These are phyloP conservation scores for Ceraceosorus guamensis DNA, from an alignment of 1,284 basidiomycete genomes.

Conservation along the genomic window DNA sequence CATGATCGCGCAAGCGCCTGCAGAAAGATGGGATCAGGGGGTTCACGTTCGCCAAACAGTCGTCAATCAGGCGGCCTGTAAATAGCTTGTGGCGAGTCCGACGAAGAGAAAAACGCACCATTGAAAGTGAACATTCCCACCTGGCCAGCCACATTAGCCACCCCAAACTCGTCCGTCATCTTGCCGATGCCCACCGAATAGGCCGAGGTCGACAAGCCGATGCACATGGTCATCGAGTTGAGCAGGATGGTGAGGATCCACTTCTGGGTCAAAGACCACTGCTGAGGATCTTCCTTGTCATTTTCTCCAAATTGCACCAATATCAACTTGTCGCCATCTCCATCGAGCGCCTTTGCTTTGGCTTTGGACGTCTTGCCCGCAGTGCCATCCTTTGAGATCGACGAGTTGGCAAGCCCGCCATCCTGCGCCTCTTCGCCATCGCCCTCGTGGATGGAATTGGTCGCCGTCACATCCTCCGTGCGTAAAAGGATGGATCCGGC, in stretches of 20 bases:
- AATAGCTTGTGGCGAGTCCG: too few species aligned
- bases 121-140: conserved; percentile 44
- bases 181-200: conserved; percentile 39
- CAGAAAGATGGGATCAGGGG: too few species aligned
- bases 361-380: too few species aligned
- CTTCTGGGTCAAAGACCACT: conserved; percentile 28
- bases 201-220: conserved; percentile 44
- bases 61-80: too few species aligned
- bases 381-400: too few species aligned
- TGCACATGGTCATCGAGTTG: conserved; percentile 38
- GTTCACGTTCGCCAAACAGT: too few species aligned
- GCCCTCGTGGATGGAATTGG: not conserved
- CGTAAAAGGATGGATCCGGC: not conserved
- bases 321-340: conserved; percentile 22
- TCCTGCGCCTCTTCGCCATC: too few species aligned
- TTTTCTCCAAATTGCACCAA: conserved; percentile 35
- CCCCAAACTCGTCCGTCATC: conserved; percentile 44
- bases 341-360: not conserved
- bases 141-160: conserved; percentile 41
- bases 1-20: conserved; percentile 23
- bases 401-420: too few species aligned
- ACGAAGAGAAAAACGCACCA: too few species aligned
- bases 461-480: not conserved
- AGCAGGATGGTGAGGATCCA: conserved; percentile 37
- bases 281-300: conserved; percentile 33